Base-by-base conservation (phyloP, 805 yeast genomes). In the Komagataella kurtzmanii region DNA sequence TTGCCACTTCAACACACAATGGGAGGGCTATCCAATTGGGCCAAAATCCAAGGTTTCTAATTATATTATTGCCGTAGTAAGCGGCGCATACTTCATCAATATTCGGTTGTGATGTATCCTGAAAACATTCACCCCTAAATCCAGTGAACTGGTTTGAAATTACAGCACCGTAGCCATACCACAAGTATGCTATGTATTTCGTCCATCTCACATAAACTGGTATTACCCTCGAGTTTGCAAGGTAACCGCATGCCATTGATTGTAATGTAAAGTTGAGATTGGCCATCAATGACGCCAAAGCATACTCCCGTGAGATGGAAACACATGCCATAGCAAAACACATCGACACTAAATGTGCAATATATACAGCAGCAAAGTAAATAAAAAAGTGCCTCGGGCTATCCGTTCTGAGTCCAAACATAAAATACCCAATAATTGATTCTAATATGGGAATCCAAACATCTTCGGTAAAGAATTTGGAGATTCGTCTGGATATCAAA, bases 121-220 rank as follows among this genome's bases (percentile, higher is more conserved):
- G 24, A 46, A 55, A 72, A 58, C 88, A 81, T 50, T 76, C 79
- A 12, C 88, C 88, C 46, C 63, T 54, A 67, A 72, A 85, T 40
- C 74, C 77, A 1, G 84, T 70, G 60, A 77, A 88, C 57, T 86
- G 82, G 59, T 81, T 84, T 0, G 89, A 74, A 45, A 75, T 59
- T 52, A 82, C 59, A 1, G 81, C 81, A 2, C 93, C 93, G 64
- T 84, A 85, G 0, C 81, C 82, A 60, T 84, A 88, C 87, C 90
- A 88, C 50, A 83, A 72, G 61, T 77, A 85, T 0, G 91, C 82
- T 52, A 82, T 68, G 64, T 85, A 88, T 61, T 83, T 85, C 4
- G 83, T 75, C 96, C 96, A 88, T 43, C 88, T 72, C 7, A 88
- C 95, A 59, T 88, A 88, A 1, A 85, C 95, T 0, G 95, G 95